A percentile compares a stretch with the other conserved stretches of the same genome.
Conservation (phyloP, 2,329 filamentous ascomycete species). For the Penicillium hesseltinei region DNA sequence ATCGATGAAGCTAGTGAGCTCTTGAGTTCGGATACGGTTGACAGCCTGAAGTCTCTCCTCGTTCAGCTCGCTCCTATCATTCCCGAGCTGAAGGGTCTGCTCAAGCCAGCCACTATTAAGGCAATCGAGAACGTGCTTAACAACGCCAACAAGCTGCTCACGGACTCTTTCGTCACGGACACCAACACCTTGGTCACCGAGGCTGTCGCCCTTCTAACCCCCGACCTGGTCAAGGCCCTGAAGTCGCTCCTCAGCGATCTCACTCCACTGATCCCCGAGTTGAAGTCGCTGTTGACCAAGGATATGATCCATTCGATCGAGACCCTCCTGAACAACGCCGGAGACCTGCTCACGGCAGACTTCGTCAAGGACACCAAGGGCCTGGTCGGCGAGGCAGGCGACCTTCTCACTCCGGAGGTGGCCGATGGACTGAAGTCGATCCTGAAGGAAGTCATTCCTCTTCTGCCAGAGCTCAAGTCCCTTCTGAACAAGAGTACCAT, state of each 20-base stretch:
- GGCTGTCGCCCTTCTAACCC: slow-evolving; percentile 21
- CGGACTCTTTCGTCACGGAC: slow-evolving; percentile 20
- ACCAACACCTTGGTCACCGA: slow-evolving; percentile 19
- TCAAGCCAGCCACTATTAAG: slow-evolving; percentile 21
- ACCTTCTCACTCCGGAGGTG: slow-evolving; percentile 20
- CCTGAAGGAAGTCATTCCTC: slow-evolving; percentile 15
- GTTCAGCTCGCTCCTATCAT: slow-evolving; percentile 15
- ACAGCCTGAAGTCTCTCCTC: slow-evolving; percentile 24
- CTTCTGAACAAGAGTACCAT: slow-evolving; percentile 18
- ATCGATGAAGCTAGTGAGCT: slow-evolving; percentile 18
- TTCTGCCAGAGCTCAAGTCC: slow-evolving; percentile 21
- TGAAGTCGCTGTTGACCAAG: slow-evolving; percentile 20
- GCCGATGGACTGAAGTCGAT: slow-evolving; percentile 17
- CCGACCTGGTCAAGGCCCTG: slow-evolving; percentile 17
- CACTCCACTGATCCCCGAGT: slow-evolving; percentile 18
- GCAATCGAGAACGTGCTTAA: slow-evolving; percentile 18
- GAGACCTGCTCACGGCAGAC: slow-evolving; percentile 16
- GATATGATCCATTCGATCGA: slow-evolving; percentile 14
- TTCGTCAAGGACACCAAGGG: slow-evolving; percentile 23
- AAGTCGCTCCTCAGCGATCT: slow-evolving; percentile 20
- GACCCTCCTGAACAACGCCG: slow-evolving; percentile 16
- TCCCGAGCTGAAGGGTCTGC: slow-evolving; percentile 20
- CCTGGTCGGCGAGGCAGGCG: slow-evolving; percentile 20
- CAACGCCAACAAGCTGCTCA: slow-evolving; percentile 24
- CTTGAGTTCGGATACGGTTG: slow-evolving; percentile 12